phyloP scores from a whole-genome alignment of 2,329 filamentous ascomycete genomes.

The Plectosphaerella plurivora region DNA sequence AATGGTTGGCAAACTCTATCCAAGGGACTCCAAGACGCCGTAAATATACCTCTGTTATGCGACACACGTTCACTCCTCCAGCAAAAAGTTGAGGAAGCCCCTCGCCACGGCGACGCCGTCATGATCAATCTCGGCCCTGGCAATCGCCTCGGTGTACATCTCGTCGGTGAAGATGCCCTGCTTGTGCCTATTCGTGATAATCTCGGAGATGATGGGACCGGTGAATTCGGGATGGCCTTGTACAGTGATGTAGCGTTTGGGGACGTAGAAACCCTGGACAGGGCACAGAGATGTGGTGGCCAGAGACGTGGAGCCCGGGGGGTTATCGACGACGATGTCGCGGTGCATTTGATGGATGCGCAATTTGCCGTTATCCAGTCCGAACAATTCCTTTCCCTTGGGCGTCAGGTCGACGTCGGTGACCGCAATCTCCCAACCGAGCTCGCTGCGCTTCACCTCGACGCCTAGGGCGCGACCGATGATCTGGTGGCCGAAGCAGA shows the following conservation, averaged over 20 bases:
- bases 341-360: slow-evolving; percentile 82
- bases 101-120: slow-evolving; percentile 74
- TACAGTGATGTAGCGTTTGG: slow-evolving; percentile 64
- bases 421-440: slow-evolving; percentile 81
- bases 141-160: slow-evolving; percentile 64
- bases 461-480: slow-evolving; percentile 67
- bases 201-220: slow-evolving; percentile 63
- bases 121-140: slow-evolving; percentile 61
- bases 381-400: slow-evolving; percentile 69
- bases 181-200: slow-evolving; percentile 60
- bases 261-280: slow-evolving; percentile 76
- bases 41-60: too few species aligned
- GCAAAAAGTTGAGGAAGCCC: slow-evolving; percentile 73
- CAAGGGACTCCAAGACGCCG: too few species aligned
- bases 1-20: too few species aligned
- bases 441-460: slow-evolving; percentile 60
- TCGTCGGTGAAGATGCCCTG: slow-evolving; percentile 67
- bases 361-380: slow-evolving; percentile 47
- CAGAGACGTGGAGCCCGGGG: slow-evolving; percentile 56
- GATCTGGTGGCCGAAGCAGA: slow-evolving; percentile 89
- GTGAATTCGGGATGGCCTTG: slow-evolving; percentile 88
- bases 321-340: slow-evolving; percentile 66
- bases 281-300: slow-evolving; percentile 63
- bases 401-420: slow-evolving; percentile 62
- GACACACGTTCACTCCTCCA: slow-evolving; percentile 38